These are phyloP conservation scores for Sclerotinia nivalis DNA, from an alignment of 2,329 filamentous ascomycete species.

Conservation along the genomic window DNA sequence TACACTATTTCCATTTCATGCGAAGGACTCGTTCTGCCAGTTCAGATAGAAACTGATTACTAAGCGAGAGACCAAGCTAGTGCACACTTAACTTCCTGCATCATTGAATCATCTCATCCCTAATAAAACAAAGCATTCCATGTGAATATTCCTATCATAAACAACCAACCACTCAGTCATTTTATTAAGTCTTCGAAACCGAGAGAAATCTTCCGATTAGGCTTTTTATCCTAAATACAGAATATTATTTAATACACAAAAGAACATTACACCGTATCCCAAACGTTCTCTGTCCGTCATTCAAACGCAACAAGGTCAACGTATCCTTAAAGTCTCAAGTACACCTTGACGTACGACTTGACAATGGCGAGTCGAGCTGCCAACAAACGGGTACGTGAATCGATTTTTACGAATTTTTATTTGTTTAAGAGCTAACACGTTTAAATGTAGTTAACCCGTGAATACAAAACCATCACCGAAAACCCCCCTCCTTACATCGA, in stretches of 20 bases:
- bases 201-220: not conserved
- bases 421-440: not conserved
- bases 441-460: constrained; percentile 55
- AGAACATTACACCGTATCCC: not conserved
- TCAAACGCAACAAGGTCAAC: constrained; percentile 10
- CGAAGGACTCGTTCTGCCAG: not conserved
- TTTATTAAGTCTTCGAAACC: not conserved
- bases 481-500: constrained; percentile 87
- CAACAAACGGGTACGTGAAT: constrained; percentile 61
- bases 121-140: constrained; percentile 11
- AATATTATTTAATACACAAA: not conserved
- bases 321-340: constrained; percentile 27
- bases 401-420: no score
- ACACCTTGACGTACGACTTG: constrained; percentile 35
- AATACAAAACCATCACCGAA: constrained; percentile 64
- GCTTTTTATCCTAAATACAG: not conserved
- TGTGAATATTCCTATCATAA: constrained; percentile 18
- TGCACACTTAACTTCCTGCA: not conserved
- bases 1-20: not conserved
- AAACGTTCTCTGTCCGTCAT: not conserved
- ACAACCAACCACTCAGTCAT: not conserved
- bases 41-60: constrained; percentile 2
- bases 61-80: not conserved
- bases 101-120: constrained; percentile 4
- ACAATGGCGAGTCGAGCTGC: constrained; percentile 72